These are phyloP conservation scores for Mortierella sp. DNA, from an alignment of 371 early-diverging fungal species.

Conservation along the genomic window DNA sequence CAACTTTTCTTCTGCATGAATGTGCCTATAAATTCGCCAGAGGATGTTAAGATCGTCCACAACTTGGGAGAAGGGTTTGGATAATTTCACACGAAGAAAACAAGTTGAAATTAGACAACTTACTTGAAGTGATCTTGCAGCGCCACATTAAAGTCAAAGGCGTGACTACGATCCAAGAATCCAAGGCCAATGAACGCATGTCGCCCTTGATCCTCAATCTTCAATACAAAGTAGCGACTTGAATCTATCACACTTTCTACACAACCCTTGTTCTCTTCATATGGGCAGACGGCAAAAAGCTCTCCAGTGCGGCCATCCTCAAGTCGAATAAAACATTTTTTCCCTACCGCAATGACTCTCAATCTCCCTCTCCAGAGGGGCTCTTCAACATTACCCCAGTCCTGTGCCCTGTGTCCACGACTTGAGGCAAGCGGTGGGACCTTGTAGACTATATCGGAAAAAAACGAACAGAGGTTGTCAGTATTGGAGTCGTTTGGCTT, in stretches of 20 bases:
- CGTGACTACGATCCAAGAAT: conserved; percentile 86
- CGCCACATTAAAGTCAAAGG: conserved; percentile 95
- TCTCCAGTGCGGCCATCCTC: conserved; percentile 88
- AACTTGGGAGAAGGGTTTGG: background rate
- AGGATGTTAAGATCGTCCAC: background rate
- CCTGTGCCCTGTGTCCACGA: conserved; percentile 82
- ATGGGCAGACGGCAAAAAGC: conserved; percentile 87
- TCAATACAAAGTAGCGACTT: conserved; percentile 93
- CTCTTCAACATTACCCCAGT: conserved; percentile 87
- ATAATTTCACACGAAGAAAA: background rate
- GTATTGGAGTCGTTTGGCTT: background rate
- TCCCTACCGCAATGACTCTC: conserved; percentile 77
- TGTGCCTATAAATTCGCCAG: conserved; percentile 60
- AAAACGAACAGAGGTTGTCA: background rate
- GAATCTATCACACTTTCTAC: conserved; percentile 94
- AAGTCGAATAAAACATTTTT: conserved; percentile 80
- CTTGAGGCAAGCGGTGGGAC: conserved; percentile 84
- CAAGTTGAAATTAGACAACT: conserved; percentile 1
- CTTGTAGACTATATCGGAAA: conserved; percentile 71
- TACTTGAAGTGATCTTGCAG: conserved; percentile 80
- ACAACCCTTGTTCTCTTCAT: conserved; percentile 75
- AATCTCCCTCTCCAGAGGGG: conserved; percentile 90
- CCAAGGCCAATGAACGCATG: conserved; percentile 94
- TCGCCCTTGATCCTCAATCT: conserved; percentile 84
- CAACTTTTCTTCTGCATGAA: conserved; percentile 68